A percentile compares a stretch with the other conserved stretches of the same genome.
These are phyloP conservation scores for Mycena olivaceomarginata DNA, from an alignment of 768 basidiomycete genomes.

Conservation along the genomic window DNA sequence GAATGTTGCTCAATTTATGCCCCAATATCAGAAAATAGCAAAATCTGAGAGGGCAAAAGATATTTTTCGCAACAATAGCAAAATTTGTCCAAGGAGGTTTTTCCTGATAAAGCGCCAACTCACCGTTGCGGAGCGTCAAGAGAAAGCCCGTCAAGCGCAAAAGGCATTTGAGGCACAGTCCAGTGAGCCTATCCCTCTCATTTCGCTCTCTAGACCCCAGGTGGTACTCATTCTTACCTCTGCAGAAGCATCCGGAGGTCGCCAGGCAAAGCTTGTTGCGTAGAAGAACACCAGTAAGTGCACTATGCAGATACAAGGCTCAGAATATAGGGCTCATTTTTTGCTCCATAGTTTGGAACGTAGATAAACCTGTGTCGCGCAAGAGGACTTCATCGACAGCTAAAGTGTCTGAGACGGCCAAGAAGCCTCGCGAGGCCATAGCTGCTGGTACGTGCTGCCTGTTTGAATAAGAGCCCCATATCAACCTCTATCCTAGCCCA, in stretches of 20 bases:
- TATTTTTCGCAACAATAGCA: too few relatives aligned
- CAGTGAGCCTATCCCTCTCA: not conserved
- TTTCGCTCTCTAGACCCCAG: not conserved
- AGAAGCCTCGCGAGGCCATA: constrained; percentile 1
- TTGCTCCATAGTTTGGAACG: constrained; percentile 4
- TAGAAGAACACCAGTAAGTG: not conserved
- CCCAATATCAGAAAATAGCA: too few relatives aligned
- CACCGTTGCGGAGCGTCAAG: not conserved
- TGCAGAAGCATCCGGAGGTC: constrained; percentile 8
- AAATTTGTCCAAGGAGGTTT: too few relatives aligned
- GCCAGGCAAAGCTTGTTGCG: not conserved
- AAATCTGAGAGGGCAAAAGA: too few relatives aligned
- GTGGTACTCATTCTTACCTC: not conserved
- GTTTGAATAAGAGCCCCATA: not conserved
- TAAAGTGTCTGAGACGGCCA: constrained; percentile 1
- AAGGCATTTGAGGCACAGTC: not conserved
- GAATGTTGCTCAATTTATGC: too few relatives aligned
- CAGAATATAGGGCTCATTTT: not conserved
- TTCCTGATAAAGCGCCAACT: not conserved
- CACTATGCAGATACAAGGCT: not conserved
- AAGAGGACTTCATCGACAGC: constrained; percentile 16
- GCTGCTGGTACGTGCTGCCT: not conserved
- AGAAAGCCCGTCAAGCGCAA: not conserved
- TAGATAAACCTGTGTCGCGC: not conserved
- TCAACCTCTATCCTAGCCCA: not conserved